Base-by-base conservation (phyloP, 2,329 filamentous ascomycete genomes). In the Thermomyces lanuginosus region DNA sequence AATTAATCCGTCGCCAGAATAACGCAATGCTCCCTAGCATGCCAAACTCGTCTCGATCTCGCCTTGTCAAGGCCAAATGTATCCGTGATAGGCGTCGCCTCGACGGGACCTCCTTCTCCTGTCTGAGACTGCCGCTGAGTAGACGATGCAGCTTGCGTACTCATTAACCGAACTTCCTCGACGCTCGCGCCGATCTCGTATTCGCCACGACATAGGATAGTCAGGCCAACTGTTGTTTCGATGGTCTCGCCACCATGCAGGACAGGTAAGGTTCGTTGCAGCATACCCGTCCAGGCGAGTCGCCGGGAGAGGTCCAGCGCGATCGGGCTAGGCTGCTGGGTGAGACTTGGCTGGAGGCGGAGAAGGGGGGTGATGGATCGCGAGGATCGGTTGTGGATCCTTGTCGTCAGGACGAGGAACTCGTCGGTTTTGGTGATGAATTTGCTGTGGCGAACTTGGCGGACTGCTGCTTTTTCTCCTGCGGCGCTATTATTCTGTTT, bases 281-380 rank as follows among this genome's bases (percentile, higher is more conserved):
- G 53, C 16, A 78, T 73, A 1, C 84, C 84, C 37, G 82, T 86
- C 75, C 81, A 89, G 1, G 75, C 74, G 28, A 92, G 66, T 36
- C 82, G 80, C 43, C 80, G 74, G 21, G 77, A 77, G 30, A 86
- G 69, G 46, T 92, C 84, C 9, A 92, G 66, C 2, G 80, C 77
- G 8, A 79, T 62, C 33, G 71, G 72, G 26, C 69, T 63, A 1
- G 77, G 69, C 9, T 84, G 71, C 42, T 83, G 69, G 22, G 77
- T 69, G 9, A 92, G 64, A 26, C 73, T 69, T 0, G 84, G 83
- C 48, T 84, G 69, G 8, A 92, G 56, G 19, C 84, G 68, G 21
- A 92, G 58, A 1, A 91, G 59, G 0, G 80, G 74, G 22, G 70
- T 64, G 17, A 92, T 70, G 0, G 76, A 66, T 19, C 64, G 58